Conservation (phyloP, 2,329 filamentous ascomycete genomes). For the Amesomyces nigricolor region DNA sequence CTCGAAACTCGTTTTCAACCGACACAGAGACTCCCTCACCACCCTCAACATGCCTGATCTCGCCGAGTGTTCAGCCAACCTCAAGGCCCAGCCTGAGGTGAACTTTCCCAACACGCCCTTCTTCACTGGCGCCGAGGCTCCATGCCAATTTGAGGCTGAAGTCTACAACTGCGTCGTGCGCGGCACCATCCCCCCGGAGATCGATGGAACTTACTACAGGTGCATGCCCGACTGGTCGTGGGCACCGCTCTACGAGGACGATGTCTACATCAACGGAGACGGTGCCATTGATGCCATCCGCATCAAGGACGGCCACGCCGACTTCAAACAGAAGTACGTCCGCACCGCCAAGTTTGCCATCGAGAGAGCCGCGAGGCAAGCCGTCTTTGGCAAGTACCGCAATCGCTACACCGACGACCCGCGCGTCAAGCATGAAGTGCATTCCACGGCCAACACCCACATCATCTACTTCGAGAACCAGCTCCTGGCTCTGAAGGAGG, state of each 20-base stretch:
- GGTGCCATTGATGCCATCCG: constrained; percentile 33
- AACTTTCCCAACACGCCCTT: neutral
- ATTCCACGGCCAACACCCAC: constrained; percentile 45
- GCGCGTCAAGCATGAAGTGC: constrained; percentile 28
- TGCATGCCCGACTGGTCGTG: constrained; percentile 35
- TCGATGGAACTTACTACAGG: constrained; percentile 32
- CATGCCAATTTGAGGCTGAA: constrained; percentile 34
- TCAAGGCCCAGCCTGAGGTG: too few species aligned
- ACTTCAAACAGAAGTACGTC: constrained; percentile 31
- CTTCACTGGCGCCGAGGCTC: neutral
- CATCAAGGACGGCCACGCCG: constrained; percentile 29
- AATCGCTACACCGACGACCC: constrained; percentile 16
- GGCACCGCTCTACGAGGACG: constrained; percentile 28
- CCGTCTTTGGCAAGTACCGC: constrained; percentile 29
- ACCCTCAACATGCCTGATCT: too few species aligned
- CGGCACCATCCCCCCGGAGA: constrained; percentile 28
- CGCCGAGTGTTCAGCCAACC: too few species aligned
- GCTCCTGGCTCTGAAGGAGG: constrained; percentile 45
- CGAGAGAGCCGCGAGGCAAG: constrained; percentile 27
- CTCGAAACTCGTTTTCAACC: too few species aligned
- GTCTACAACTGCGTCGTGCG: constrained; percentile 27
- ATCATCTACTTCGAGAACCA: constrained; percentile 44
- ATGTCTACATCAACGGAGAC: constrained; percentile 35
- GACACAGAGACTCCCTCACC: too few species aligned
- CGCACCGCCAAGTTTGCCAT: constrained; percentile 31